Base-by-base conservation (phyloP, 1,284 basidiomycete species). In the Ustilago loliicola region DNA sequence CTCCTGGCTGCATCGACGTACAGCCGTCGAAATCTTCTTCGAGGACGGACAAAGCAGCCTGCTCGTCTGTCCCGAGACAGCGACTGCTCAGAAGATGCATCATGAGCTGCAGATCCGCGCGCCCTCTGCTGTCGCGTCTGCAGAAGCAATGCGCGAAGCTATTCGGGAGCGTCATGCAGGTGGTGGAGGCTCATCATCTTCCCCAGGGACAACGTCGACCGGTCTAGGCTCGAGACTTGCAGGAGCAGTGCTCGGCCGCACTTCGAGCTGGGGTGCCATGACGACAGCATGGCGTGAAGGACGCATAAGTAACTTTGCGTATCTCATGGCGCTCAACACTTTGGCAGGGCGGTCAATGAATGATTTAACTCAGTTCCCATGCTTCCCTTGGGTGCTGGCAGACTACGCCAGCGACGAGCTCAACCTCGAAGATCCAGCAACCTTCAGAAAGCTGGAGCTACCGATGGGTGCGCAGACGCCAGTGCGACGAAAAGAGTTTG, bases 391-490 rank as follows among this genome's bases (percentile, higher is more conserved):
- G 95, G 91, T 97, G 17, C 82, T 98, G 48, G 89, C 92, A 66
- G 95, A 98, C 82, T 98, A 97, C 82, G 89, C 89, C 0, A 96
- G 94, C 0, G 87, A 90, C 11, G 89, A 87, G 3, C 88, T 98
- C 34, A 92, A 98, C 83, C 87, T 98, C 15, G 89, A 88, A 2
- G 89, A 90, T 15, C 88, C 89, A 17, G 88, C 89, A 3, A 90
- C 91, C 0, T 98, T 91, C 86, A 90, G 96, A 78, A 92, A 95
- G 83, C 88, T 98, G 8, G 90, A 91, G 1, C 91, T 91, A 69
- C 95, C 96, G 0, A 98, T 98, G 95, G 96, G 96, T 1, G 95
- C 94, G 1, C 89, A 97, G 48, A 94, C 93, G 0, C 88, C 90
- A 9, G 90, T 90, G 27, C 90, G 95, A 10, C 62, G 72, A 36